A percentile compares a stretch with the other conserved stretches of the same genome.
These are phyloP conservation scores for Cocos nucifera DNA, from an alignment of 176 grass and related monocot genomes.

Conservation along the genomic window DNA sequence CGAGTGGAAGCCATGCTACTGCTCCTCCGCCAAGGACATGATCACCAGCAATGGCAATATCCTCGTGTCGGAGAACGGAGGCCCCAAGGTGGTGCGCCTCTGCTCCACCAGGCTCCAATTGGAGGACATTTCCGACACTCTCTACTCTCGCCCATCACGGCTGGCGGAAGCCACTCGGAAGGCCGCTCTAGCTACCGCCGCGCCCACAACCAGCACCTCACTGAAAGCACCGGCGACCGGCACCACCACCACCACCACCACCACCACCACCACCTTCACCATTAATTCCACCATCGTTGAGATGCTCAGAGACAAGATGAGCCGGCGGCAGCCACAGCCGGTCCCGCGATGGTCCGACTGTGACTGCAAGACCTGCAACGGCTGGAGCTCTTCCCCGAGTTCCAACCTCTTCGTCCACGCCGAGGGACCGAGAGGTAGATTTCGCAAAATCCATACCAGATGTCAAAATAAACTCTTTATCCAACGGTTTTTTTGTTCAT, in stretches of 20 bases:
- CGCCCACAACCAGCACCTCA: no score
- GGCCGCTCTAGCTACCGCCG: not conserved
- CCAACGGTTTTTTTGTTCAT: no score
- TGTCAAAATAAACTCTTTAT: no score
- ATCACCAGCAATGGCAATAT: slow-evolving; percentile 1
- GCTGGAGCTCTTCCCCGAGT: slow-evolving; percentile 36
- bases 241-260: no score
- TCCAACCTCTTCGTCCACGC: slow-evolving; percentile 73
- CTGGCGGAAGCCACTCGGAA: slow-evolving; percentile 52
- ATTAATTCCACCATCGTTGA: slow-evolving; percentile 57
- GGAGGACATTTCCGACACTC: slow-evolving; percentile 91
- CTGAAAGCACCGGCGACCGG: no score
- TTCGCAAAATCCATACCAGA: not conserved
- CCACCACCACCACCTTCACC: slow-evolving; percentile 30
- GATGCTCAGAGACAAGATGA: slow-evolving; percentile 76
- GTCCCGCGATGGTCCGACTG: slow-evolving; percentile 95
- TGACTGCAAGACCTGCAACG: slow-evolving; percentile 85
- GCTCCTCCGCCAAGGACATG: slow-evolving; percentile 26
- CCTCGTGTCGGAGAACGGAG: slow-evolving; percentile 14
- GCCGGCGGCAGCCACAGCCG: slow-evolving; percentile 18
- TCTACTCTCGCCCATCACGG: slow-evolving; percentile 65
- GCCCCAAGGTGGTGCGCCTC: slow-evolving; percentile 72
- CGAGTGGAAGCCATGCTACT: slow-evolving; percentile 96
- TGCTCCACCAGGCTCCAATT: slow-evolving; percentile 65
- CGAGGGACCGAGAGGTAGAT: slow-evolving; percentile 38